phyloP scores from a whole-genome alignment of 2,329 filamentous ascomycete genomes.

The Diplodia intermedia region DNA sequence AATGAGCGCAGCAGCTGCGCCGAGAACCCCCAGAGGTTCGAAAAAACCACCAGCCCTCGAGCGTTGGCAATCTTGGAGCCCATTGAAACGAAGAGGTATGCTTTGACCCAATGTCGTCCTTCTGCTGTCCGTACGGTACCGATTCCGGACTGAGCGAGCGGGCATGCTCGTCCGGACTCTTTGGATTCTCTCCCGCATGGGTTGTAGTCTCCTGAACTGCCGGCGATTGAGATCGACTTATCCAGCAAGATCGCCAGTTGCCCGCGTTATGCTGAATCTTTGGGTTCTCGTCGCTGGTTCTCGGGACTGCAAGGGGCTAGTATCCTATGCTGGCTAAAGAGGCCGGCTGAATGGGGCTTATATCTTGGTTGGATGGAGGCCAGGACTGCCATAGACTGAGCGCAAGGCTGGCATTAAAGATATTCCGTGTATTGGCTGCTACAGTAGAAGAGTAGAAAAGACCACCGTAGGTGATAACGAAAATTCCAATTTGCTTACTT shows the following conservation, averaged over 20 bases:
- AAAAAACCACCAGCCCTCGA: constrained; percentile 1
- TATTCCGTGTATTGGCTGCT: background rate
- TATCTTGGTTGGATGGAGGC: background rate
- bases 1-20: background rate
- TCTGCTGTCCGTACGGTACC: background rate
- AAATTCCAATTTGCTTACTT: too few relatives aligned
- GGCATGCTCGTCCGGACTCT: background rate
- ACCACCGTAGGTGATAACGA: too few relatives aligned
- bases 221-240: background rate
- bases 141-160: background rate
- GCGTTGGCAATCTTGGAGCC: background rate
- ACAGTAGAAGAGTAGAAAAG: too few relatives aligned
- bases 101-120: background rate
- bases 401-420: background rate
- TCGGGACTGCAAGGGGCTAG: background rate
- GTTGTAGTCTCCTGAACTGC: background rate
- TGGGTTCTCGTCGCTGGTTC: background rate
- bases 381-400: background rate
- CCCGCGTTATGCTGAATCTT: background rate
- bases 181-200: background rate
- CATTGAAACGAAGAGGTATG: background rate
- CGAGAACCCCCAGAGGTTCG: background rate
- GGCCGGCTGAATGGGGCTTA: background rate
- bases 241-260: background rate
- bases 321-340: background rate